phyloP scores from a whole-genome alignment of 1,139 yeast species.

The Tardiomyces blankii region DNA sequence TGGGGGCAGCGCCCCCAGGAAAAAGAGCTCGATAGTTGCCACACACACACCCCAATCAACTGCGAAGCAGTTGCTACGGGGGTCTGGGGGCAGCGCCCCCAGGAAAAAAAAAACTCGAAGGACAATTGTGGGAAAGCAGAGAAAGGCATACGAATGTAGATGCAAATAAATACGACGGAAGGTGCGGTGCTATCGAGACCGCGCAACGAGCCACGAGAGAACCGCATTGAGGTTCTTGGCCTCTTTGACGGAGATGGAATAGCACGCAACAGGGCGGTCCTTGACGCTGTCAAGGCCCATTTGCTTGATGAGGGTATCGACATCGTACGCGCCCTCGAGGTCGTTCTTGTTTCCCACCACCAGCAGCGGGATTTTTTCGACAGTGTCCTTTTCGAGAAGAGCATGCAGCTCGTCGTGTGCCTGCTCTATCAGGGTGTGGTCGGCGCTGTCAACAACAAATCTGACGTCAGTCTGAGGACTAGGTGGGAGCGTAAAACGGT shows the following conservation, averaged over 20 bases:
- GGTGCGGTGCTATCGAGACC: not conserved
- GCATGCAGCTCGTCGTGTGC: constrained; percentile 26
- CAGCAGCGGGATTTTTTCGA: constrained; percentile 26
- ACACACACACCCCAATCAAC: too few relatives aligned
- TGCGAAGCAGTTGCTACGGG: too few relatives aligned
- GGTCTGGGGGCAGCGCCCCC: too few relatives aligned
- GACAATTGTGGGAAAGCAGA: too few relatives aligned
- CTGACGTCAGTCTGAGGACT: constrained; percentile 4
- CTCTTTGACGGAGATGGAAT: constrained; percentile 30
- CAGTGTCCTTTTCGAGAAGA: constrained; percentile 21
- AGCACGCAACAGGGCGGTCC: constrained; percentile 28
- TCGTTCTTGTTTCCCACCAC: constrained; percentile 31
- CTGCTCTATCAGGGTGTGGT: constrained; percentile 18
- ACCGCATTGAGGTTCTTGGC: constrained; percentile 27
- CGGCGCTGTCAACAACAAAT: constrained; percentile 29
- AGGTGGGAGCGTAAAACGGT: not conserved
- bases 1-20: too few relatives aligned
- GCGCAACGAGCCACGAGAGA: constrained; percentile 25
- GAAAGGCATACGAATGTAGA: too few relatives aligned
- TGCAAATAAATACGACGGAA: not conserved
- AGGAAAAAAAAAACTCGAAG: too few relatives aligned
- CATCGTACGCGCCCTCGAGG: constrained; percentile 21
- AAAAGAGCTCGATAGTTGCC: too few relatives aligned
- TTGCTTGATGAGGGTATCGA: constrained; percentile 24
- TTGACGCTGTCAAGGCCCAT: constrained; percentile 24